Evolutionary conservation across 129 eudicot genomes (phyloP).

Genomic region (Tagetes patula): DNA sequence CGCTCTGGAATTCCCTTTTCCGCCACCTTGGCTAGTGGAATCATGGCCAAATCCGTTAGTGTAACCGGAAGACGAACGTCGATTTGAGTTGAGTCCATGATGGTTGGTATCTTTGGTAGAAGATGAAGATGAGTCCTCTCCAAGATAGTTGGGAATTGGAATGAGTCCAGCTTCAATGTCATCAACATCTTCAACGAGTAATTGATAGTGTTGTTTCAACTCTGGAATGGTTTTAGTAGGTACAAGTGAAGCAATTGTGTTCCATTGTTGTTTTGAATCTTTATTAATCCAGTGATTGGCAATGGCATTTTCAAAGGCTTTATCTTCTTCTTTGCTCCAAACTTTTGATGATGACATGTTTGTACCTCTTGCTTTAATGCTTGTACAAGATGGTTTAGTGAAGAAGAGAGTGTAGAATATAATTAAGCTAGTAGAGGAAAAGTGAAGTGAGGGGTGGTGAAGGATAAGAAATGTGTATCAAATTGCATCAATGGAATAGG

Average conservation of each 20-base stretch:
- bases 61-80: constrained; percentile 42
- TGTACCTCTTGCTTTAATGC: constrained; percentile 16
- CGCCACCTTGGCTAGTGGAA: constrained; percentile 35
- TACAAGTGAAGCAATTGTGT: constrained; percentile 59
- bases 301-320: constrained; percentile 86
- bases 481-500: constrained; percentile 65
- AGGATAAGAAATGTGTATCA: constrained; percentile 52
- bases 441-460: constrained; percentile 30
- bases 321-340: constrained; percentile 95
- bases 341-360: constrained; percentile 47
- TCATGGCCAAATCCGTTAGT: constrained; percentile 45
- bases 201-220: constrained; percentile 65
- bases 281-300: constrained; percentile 62
- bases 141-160: constrained; percentile 72
- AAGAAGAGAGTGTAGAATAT: constrained; percentile 6
- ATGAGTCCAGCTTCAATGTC: constrained; percentile 79
- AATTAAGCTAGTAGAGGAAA: constrained; percentile 16
- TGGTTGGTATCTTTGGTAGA: constrained; percentile 41
- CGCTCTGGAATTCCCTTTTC: constrained; percentile 50
- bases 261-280: constrained; percentile 58
- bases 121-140: constrained; percentile 55
- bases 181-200: constrained; percentile 68
- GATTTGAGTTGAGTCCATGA: constrained; percentile 33
- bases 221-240: constrained; percentile 66
- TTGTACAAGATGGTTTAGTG: constrained; percentile 16